Evolutionary conservation across 352 stramenopile genomes (phyloP), one percentile per base, ranked within the genome.

Genomic region (Phytophthora melonis): DNA sequence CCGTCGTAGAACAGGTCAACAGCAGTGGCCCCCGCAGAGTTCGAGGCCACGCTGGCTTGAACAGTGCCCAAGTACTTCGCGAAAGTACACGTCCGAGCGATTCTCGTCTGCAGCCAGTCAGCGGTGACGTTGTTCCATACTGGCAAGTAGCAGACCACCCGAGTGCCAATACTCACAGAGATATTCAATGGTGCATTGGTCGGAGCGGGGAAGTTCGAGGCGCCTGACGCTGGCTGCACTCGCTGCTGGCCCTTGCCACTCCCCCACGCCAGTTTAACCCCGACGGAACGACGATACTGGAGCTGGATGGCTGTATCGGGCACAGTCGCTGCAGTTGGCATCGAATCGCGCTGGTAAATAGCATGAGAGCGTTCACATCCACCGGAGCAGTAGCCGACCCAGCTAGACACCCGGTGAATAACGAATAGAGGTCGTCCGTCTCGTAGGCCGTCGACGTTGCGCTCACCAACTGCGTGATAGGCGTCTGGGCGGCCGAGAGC

Each of bases 301-400:
- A 63, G 36, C 43, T 80, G 5, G 74, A 36, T 4, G 72, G 65
- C 13, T 63, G 77, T 32, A 88, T 65, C 3, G 74, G 34, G 60
- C 84, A 91, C 41, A 85, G 8, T 0, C 84, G 82, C 60, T 84
- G 70, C 55, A 89, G 70, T 56, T 91, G 82, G 39, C 84, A 91
- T 0, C 84, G 78, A 23, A 89, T 67, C 16, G 79, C 80, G 52
- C 79, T 89, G 1, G 80, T 75, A 19, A 91, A 74, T 3, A 89
- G 41, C 69, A 89, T 69, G 25, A 88, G 60, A 14, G 70, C 52
- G 52, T 89, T 76, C 23, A 84, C 32, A 18, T 82, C 65, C 3
- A 69, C 32, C 5, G 53, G 30, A 11, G 47, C 16, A 41, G 58
- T 49, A 18, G 56, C n/a, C 36, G 70, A 32, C 13, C 62, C 58